Evolutionary conservation across 2,329 filamentous ascomycete species (phyloP).

Genomic region (Microdochium nivale): DNA sequence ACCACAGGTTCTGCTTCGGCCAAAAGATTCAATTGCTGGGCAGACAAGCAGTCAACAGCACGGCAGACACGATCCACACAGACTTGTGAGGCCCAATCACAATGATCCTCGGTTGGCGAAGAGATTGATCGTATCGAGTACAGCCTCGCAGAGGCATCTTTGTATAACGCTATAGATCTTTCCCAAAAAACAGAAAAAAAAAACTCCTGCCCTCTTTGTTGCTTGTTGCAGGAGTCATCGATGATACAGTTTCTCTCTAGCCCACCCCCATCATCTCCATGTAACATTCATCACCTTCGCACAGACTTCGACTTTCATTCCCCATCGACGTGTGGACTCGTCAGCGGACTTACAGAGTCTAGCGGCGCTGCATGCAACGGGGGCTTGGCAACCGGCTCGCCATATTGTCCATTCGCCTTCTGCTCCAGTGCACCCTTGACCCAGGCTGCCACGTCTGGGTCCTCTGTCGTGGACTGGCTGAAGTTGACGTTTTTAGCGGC

Average conservation of each 20-base stretch:
- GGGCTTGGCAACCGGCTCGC: conserved; percentile 52
- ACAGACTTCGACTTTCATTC: not conserved
- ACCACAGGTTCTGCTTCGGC: no score
- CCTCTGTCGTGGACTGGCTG: conserved; percentile 43
- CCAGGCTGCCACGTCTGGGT: conserved; percentile 82
- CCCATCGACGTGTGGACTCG: conserved; percentile 25
- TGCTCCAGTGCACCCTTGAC: conserved; percentile 63
- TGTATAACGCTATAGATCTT: not conserved
- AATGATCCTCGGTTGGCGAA: no score
- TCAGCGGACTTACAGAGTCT: conserved; percentile 51
- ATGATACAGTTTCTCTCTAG: not conserved
- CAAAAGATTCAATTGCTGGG: no score
- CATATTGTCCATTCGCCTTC: conserved; percentile 46
- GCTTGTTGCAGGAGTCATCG: not conserved
- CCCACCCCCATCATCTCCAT: not conserved
- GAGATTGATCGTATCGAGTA: no score
- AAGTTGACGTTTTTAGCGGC: conserved; percentile 36
- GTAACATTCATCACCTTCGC: not conserved
- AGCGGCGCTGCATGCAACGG: conserved; percentile 83
- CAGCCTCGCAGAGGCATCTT: not conserved
- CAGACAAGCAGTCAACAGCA: no score
- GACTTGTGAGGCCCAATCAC: no score
- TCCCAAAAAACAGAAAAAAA: not conserved
- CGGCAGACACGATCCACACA: no score
- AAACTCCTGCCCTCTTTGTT: not conserved